A percentile compares a stretch with the other conserved stretches of the same genome.
Evolutionary conservation across 352 stramenopile genomes (phyloP).

Genomic region (Pythium coloratum): DNA sequence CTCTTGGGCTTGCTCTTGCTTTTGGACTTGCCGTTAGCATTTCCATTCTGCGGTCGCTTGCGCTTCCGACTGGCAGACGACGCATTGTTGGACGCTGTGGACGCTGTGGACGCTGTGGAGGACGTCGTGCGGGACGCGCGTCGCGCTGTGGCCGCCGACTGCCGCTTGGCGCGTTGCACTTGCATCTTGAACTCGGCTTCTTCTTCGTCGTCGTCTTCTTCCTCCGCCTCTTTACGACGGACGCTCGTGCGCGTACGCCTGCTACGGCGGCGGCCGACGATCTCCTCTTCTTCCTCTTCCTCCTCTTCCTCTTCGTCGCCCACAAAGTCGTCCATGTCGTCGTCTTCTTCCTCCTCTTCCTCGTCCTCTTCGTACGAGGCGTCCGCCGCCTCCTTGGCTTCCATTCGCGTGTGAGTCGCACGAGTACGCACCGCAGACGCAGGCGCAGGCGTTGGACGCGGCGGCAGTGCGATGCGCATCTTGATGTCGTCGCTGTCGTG

Average conservation of each 20-base stretch:
- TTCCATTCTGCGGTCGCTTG: conserved; percentile 21
- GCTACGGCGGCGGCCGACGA: conserved; percentile 37
- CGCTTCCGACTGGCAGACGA: conserved; percentile 19
- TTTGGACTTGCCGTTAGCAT: background rate
- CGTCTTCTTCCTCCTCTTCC: conserved; percentile 38
- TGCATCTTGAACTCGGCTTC: conserved; percentile 33
- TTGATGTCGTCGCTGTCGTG: conserved; percentile 23
- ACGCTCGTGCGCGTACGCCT: conserved; percentile 21
- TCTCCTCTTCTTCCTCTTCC: conserved; percentile 23
- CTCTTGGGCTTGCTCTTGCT: conserved; percentile 16
- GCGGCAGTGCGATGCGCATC: background rate
- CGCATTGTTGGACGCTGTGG: background rate
- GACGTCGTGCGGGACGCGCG: background rate
- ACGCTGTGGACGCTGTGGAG: background rate
- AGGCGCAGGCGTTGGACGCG: background rate
- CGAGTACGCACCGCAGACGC: background rate
- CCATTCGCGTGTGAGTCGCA: conserved; percentile 6
- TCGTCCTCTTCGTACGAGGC: conserved; percentile 32
- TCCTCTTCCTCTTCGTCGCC: conserved; percentile 17
- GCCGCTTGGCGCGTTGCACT: conserved; percentile 15
- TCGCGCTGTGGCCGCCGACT: background rate
- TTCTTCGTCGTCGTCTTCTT: conserved; percentile 30
- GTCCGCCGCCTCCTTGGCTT: conserved; percentile 5
- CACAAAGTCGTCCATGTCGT: conserved; percentile 24
- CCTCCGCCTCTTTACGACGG: conserved; percentile 8